phyloP scores from a whole-genome alignment of 345 rosid species.

The Acer negundo region DNA sequence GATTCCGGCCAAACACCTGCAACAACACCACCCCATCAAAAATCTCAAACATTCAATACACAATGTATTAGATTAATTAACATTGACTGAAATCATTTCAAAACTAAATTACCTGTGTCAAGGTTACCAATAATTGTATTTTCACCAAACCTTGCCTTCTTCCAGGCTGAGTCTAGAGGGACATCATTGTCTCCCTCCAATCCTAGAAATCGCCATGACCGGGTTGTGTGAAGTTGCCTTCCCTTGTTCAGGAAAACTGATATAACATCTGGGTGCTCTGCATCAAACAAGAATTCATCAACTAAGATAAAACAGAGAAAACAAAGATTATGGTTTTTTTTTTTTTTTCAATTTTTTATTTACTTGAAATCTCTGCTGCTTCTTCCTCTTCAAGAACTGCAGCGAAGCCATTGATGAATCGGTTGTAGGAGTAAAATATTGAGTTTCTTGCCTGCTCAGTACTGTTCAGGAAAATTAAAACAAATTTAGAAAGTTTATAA shows the following conservation, averaged over 20 bases:
- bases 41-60: background rate
- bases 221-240: conserved; percentile 55
- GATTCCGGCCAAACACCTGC: conserved; percentile 45
- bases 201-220: conserved; percentile 67
- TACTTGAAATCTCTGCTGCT: conserved; percentile 34
- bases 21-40: background rate
- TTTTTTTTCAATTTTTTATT: too few species aligned
- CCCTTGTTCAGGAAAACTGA: conserved; percentile 59
- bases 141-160: conserved; percentile 63
- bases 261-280: conserved; percentile 59
- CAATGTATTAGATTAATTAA: background rate
- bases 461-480: conserved; percentile 12
- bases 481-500: background rate
- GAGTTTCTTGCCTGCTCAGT: conserved; percentile 17
- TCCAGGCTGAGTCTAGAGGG: conserved; percentile 47
- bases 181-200: conserved; percentile 36
- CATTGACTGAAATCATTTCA: conserved; percentile 1
- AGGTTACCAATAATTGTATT: conserved; percentile 82
- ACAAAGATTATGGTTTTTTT: background rate
- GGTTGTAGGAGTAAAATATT: conserved; percentile 33
- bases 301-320: background rate
- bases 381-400: conserved; percentile 34
- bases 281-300: background rate
- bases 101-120: conserved; percentile 61
- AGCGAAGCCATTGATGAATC: conserved; percentile 40